Base-by-base conservation (phyloP, 2,329 filamentous ascomycete species). In the Cladorrhinum sp. region DNA sequence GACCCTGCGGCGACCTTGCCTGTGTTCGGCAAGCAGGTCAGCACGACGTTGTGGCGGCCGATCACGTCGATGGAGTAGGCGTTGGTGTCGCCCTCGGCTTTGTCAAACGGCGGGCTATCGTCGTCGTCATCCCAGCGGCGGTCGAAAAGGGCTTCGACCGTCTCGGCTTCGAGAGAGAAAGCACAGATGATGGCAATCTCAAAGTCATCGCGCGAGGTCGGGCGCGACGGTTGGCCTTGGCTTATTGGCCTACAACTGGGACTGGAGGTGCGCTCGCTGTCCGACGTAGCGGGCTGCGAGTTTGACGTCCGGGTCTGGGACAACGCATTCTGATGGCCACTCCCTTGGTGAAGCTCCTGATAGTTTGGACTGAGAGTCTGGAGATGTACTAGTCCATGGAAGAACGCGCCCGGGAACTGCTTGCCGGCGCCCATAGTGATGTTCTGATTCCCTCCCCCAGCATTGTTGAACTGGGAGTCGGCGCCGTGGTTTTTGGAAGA, bases 21-120 rank as follows among this genome's bases (percentile, higher is more conserved):
- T 57, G 71, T 73, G 3, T 51, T 51, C 1, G 69, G 63, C 1
- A 73, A 72, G 0, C 69, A 36, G 18, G 68, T 62, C 0, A 77
- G 63, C 2, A 76, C 72, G 4, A 72, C 67, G 50, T 71, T 60
- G 25, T 56, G 32, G 20, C 53, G 23, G 48, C 58, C 53, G 23
- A 56, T 22, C 23, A 20, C 18, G 50, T 55, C 55, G 13, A 55
- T 58, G 10, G 59, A 50, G 24, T 61, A 57, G 1, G 41, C 18
- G 23, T 61, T 58, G 10, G 51, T 12, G 32, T 62, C 60, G 9
- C 45, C 48, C 7, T 20, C n/a, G 22, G 56, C 52, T 58, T 56
- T 58, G 20, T 41, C 48, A 27, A 59, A 62, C 3, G 45, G 45
- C n/a, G 50, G 55, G 18, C 41, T 20, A 22, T 45, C 41, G 36